Base-by-base conservation (phyloP, 495 filamentous ascomycete species). In the Aspergillus saccharolyticus region DNA sequence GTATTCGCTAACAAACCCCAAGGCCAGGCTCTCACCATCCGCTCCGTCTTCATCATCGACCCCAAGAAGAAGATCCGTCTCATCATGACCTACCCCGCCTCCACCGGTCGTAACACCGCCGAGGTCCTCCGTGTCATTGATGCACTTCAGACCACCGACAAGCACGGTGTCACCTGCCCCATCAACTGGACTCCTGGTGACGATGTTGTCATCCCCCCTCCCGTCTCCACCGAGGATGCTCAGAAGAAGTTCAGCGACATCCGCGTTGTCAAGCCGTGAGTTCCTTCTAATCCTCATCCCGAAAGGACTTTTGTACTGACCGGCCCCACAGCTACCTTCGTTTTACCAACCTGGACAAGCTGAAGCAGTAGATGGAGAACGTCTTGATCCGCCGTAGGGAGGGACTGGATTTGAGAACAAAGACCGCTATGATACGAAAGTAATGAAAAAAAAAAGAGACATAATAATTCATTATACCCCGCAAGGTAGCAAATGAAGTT, bases 41-140 rank as follows among this genome's bases (percentile, higher is more conserved):
- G 94, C 69, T 96, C 90, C 62, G 95, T 97, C 75, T 98, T 97
- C 83, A 80, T 97, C 79, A 95, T 98, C 74, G 94, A 97, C 80
- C 95, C 94, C 55, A 96, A 87, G 83, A 97, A 97, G 85, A 91
- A 86, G 65, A 97, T 97, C 75, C 91, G 94, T 66, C 85, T 91
- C 67, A 97, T 96, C 73, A 83, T 97, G 60, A 87, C 91, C 64
- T 98, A 97, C 83, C 95, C 95, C 17, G 94, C 95, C 56, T 96
- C 91, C 44, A 97, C 95, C 25, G 95, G 94, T 70, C 90, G 94
- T 66, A 98, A 97, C 79, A 89, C 90, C 56, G 91, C 90, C 63
- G 94, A 97, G 78, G 89, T 98, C 54, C 84, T 98, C 59, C 90
- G 95, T 66, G 87, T 97, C 53, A 81, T 98, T 69, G 92, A 97